A percentile compares a stretch with the other conserved stretches of the same genome.
phyloP scores from a whole-genome alignment of 192 early-diverging fungal species.

The Backusella mclennaniae region DNA sequence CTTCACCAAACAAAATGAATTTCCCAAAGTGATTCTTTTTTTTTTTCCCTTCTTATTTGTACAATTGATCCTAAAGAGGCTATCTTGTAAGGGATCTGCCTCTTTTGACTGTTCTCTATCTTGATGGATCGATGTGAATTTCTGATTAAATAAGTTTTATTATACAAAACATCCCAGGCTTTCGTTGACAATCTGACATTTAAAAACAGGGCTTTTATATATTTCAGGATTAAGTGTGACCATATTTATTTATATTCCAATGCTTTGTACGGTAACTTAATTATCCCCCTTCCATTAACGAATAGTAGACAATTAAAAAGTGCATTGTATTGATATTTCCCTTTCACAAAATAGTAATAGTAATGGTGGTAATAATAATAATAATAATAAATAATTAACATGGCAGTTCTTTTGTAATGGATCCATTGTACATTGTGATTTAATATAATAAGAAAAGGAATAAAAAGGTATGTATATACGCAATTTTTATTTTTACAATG shows the following conservation, averaged over 20 bases:
- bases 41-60: background rate
- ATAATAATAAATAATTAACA: background rate
- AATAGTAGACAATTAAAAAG: background rate
- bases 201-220: background rate
- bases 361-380: background rate
- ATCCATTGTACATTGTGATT: background rate
- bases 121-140: background rate
- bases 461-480: background rate
- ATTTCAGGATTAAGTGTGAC: background rate
- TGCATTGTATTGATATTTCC: background rate
- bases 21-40: background rate
- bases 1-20: background rate
- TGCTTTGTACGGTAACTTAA: background rate
- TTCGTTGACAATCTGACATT: background rate
- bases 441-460: background rate
- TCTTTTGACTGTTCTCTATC: background rate
- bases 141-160: constrained; percentile 6
- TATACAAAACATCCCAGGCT: constrained; percentile 7
- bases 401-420: background rate
- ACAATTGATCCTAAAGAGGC: background rate
- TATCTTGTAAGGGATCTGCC: background rate
- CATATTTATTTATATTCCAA: background rate
- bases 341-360: background rate
- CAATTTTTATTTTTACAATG: too few relatives aligned
- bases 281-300: background rate